These are phyloP conservation scores for Cordyceps cateniannulata DNA, from an alignment of 2,329 filamentous ascomycete genomes.

Conservation along the genomic window DNA sequence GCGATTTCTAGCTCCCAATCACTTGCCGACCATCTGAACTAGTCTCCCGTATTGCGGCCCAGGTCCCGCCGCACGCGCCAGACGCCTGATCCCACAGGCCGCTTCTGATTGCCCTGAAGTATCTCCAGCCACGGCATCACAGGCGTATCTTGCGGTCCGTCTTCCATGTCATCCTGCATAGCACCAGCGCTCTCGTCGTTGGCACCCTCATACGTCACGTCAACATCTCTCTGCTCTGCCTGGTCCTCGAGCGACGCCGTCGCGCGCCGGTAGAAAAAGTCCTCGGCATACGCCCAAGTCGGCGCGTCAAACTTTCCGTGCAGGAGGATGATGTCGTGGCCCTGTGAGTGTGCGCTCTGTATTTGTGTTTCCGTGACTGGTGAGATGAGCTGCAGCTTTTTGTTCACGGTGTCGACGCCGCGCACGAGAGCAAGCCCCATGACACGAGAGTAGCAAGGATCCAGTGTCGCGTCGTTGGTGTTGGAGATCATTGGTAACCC, in stretches of 20 bases:
- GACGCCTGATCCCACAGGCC: conserved; percentile 51
- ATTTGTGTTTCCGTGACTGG: conserved; percentile 43
- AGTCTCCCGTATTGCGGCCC: conserved; percentile 33
- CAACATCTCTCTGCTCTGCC: conserved; percentile 12
- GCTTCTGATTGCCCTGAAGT: conserved; percentile 46
- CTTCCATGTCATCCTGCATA: conserved; percentile 20
- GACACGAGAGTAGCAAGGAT: conserved; percentile 52
- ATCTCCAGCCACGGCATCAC: conserved; percentile 54
- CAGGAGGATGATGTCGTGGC: conserved; percentile 53
- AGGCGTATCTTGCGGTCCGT: conserved; percentile 18
- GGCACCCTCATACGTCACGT: conserved; percentile 23
- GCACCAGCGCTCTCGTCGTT: conserved; percentile 22
- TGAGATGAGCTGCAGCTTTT: conserved; percentile 58
- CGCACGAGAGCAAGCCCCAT: conserved; percentile 64
- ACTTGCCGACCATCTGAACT: background rate
- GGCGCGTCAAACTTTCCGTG: conserved; percentile 63
- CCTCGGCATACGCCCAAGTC: conserved; percentile 64
- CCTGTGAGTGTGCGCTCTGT: conserved; percentile 31
- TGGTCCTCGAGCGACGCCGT: conserved; percentile 9
- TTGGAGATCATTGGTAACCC: conserved; percentile 58
- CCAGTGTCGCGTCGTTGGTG: conserved; percentile 44
- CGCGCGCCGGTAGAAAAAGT: conserved; percentile 38
- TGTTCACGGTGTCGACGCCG: conserved; percentile 52
- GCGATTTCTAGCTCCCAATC: background rate
- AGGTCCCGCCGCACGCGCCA: conserved; percentile 61